Percentiles rank a stretch among this genome's conserved stretches.
Conservation (phyloP, 2,329 filamentous ascomycete genomes). For the Trichoderma hamatum region DNA sequence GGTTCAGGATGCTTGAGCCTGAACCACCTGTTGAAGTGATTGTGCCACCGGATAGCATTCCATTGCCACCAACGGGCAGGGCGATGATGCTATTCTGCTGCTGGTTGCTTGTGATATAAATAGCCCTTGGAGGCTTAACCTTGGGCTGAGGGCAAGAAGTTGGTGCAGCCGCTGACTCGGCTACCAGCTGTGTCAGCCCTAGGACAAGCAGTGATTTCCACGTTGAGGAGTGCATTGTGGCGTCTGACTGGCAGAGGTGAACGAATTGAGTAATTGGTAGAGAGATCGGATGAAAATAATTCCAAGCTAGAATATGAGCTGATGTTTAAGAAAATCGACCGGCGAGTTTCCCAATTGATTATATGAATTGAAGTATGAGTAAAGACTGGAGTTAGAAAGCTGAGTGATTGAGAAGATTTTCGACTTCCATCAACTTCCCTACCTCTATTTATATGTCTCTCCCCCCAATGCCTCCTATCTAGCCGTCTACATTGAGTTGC, state of each 20-base stretch:
- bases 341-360: neutral
- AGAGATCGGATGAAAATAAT: neutral
- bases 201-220: constrained; percentile 8
- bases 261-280: neutral
- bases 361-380: neutral
- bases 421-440: neutral
- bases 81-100: constrained; percentile 53
- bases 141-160: neutral
- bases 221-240: constrained; percentile 16
- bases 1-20: constrained; percentile 48
- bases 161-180: constrained; percentile 8
- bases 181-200: neutral
- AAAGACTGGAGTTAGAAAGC: neutral
- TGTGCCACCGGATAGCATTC: constrained; percentile 49
- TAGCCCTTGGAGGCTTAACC: constrained; percentile 43
- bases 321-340: neutral
- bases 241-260: neutral
- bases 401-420: neutral
- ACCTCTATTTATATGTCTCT: constrained; percentile 4
- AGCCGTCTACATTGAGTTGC: neutral
- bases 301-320: neutral
- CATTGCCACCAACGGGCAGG: constrained; percentile 50
- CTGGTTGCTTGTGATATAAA: constrained; percentile 62
- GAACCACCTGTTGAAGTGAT: constrained; percentile 51
- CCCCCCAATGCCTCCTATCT: neutral